Base-by-base conservation (phyloP, 495 filamentous ascomycete species). In the Talaromyces borbonicus region DNA sequence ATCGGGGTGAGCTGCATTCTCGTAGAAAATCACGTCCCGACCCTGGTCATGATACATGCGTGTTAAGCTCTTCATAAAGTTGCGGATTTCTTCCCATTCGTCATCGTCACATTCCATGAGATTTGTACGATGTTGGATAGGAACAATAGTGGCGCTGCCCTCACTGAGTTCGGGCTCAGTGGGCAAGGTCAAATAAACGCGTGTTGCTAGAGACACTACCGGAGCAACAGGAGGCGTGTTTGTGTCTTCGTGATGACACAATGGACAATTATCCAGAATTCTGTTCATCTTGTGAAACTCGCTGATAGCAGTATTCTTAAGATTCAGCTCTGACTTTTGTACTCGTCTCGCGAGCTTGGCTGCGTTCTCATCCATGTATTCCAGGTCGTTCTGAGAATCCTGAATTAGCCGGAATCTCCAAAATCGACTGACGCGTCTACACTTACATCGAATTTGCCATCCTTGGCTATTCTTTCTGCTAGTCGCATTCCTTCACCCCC, bases 31-130 rank as follows among this genome's bases (percentile, higher is more conserved):
- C 2, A 97, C 93, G 56, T 88, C 86, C 29, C 83, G 81, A 22
- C 85, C 87, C 56, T 92, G 88, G 22, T 87, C 81, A 64, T 90
- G 85, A 61, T 97, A 97, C 78, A 94, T 79, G 38, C 90, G 80
- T 1, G 82, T 96, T 24, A 98, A 75, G 56, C 78, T 84, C 67
- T 98, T 98, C 90, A 97, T 97, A 64, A 98, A 98, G 63, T 98
- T 98, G 35, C 90, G 83, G 30, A 98, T 86, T 58, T 98, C 92
- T 54, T 98, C 92, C 92, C 93, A 98, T 61, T 98, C 92, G 56
- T 97, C 93, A 57, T 97, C 93, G 58, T 97, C 93, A 58, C 93
- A 97, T 63, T 96, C 92, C 18, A 98, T 71, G 9, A 97, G 78
- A 58, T 97, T 98, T 24, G 74, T 78, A 33, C 82, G 82, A 60